Conservation (phyloP, 169 alveolate genomes). For the Eimeria necatrix region DNA sequence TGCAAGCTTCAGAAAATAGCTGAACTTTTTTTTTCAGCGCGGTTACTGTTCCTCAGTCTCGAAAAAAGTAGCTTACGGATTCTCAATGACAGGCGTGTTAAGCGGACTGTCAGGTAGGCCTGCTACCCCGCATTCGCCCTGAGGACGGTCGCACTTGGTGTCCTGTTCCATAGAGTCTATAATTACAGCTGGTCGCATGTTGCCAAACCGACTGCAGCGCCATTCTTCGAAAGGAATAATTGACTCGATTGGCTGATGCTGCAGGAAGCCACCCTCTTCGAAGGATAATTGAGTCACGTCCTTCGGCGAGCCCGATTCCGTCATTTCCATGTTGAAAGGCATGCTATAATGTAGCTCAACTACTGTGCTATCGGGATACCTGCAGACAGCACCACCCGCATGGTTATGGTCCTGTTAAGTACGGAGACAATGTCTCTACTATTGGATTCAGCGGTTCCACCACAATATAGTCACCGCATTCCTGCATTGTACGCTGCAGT, state of each 20-base stretch:
- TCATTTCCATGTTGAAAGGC: conserved; percentile 56
- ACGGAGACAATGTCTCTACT: too few relatives aligned
- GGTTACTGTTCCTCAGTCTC: too few relatives aligned
- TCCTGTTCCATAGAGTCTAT: neutral
- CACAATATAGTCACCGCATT: too few relatives aligned
- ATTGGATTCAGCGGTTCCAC: too few relatives aligned
- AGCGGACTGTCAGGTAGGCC: neutral
- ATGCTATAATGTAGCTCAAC: conserved; percentile 65
- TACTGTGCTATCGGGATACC: conserved; percentile 63
- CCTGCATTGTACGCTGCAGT: too few relatives aligned
- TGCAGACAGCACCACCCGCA: neutral
- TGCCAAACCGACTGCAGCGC: conserved; percentile 66
- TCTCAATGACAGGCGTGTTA: neutral
- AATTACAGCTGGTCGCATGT: conserved; percentile 65
- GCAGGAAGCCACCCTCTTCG: conserved; percentile 67
- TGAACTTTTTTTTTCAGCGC: too few relatives aligned
- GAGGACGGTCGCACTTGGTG: neutral
- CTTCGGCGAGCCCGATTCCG: conserved; percentile 46
- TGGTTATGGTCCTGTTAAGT: neutral
- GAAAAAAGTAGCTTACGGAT: neutral
- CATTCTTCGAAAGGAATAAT: conserved; percentile 67
- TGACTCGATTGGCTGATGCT: conserved; percentile 69
- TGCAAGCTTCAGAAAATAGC: too few relatives aligned
- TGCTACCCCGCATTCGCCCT: neutral
- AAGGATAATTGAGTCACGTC: conserved; percentile 61